phyloP scores from a whole-genome alignment of 176 grass and related monocot species.

The Dendrocalamus sinicus region DNA sequence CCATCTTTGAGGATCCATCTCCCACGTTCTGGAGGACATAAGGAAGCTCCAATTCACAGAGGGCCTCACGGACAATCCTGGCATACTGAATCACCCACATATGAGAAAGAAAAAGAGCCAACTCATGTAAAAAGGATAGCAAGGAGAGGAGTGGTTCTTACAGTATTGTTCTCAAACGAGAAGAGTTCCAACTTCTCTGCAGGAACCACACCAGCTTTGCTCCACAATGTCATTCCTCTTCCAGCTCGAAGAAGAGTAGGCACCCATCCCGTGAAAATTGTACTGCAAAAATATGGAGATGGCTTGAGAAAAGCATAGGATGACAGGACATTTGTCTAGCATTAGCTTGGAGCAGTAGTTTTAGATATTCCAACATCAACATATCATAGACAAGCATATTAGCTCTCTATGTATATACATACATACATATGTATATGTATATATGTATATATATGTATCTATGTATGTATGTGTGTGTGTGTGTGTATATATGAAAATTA shows the following conservation, averaged over 20 bases:
- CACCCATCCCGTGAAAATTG: conserved; percentile 88
- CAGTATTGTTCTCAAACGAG: conserved; percentile 89
- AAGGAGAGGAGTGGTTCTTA: conserved; percentile 40
- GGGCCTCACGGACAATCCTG: conserved; percentile 82
- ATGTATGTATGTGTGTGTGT: too few species aligned
- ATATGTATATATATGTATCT: too few species aligned
- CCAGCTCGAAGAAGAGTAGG: conserved; percentile 89
- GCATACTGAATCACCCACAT: conserved; percentile 55
- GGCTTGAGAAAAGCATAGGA: neutral
- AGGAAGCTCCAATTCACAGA: conserved; percentile 94
- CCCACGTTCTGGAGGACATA: conserved; percentile 87
- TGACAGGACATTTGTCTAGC: neutral
- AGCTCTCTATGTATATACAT: too few species aligned
- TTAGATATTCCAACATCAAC: neutral
- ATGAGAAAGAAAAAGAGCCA: conserved; percentile 1
- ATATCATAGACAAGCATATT: neutral
- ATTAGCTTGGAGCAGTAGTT: neutral
- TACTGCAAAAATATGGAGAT: conserved; percentile 50
- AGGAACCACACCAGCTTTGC: conserved; percentile 66
- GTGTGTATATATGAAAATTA: too few species aligned
- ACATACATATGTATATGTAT: too few species aligned
- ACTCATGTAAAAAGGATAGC: neutral
- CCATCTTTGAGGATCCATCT: conserved; percentile 68
- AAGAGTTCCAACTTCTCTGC: conserved; percentile 79
- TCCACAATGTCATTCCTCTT: conserved; percentile 88